phyloP scores from a whole-genome alignment of 306 rosid genomes.

The Prunus armeniaca region DNA sequence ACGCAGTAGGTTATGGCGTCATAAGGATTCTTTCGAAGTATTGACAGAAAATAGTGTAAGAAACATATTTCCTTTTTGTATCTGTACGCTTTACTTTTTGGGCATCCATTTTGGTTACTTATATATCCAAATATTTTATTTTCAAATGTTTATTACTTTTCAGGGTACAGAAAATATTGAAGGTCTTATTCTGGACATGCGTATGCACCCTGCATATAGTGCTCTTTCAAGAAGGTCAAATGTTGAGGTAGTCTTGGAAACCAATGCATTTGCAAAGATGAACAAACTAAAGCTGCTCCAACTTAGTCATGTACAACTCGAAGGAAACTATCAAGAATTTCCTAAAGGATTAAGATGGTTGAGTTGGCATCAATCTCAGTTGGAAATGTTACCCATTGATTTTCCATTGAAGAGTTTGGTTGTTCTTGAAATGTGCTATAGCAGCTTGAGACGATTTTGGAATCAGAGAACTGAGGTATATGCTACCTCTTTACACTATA shows the following conservation, averaged over 20 bases:
- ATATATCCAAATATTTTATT: background rate
- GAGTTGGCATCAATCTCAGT: slow-evolving; percentile 5
- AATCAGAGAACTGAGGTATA: background rate
- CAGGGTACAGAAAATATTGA: background rate
- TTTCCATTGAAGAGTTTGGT: background rate
- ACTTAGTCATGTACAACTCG: background rate
- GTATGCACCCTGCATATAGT: background rate
- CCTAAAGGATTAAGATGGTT: background rate
- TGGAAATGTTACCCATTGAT: background rate
- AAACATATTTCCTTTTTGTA: background rate
- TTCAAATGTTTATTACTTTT: background rate
- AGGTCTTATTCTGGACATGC: background rate
- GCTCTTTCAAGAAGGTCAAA: background rate
- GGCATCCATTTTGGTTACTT: background rate
- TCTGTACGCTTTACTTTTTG: background rate
- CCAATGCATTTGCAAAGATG: background rate
- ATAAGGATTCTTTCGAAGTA: background rate
- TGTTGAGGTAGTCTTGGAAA: background rate
- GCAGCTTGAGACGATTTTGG: background rate
- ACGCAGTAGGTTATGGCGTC: background rate
- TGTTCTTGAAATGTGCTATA: slow-evolving; percentile 1
- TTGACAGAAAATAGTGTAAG: background rate
- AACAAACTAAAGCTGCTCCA: background rate
- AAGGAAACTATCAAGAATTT: background rate
- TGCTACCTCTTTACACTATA: background rate